phyloP scores from a whole-genome alignment of 805 yeast genomes.

The Dipodascopsis uninucleata region DNA sequence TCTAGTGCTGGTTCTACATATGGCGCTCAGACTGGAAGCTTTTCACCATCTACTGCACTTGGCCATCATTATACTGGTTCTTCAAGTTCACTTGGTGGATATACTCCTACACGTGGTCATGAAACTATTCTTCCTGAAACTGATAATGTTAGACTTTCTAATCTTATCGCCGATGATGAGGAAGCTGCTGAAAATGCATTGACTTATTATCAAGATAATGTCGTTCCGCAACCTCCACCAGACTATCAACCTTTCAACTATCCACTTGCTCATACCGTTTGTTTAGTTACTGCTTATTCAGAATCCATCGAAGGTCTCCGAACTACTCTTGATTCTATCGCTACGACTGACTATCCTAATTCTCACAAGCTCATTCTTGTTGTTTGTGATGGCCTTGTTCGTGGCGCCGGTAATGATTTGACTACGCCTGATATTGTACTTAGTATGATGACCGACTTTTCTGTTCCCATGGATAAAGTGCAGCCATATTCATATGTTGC shows the following conservation, averaged over 20 bases:
- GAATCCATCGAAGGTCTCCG: slow-evolving; percentile 86
- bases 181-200: background rate
- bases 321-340: slow-evolving; percentile 83
- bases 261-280: slow-evolving; percentile 71
- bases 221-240: slow-evolving; percentile 86
- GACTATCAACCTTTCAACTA: slow-evolving; percentile 81
- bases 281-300: slow-evolving; percentile 88
- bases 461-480: slow-evolving; percentile 69
- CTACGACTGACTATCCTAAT: slow-evolving; percentile 94
- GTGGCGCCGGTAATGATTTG: slow-evolving; percentile 86
- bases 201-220: slow-evolving; percentile 54
- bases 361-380: slow-evolving; percentile 84
- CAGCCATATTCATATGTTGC: slow-evolving; percentile 86
- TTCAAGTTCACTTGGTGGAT: slow-evolving; percentile 4
- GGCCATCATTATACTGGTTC: slow-evolving; percentile 8
- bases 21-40: slow-evolving; percentile 1
- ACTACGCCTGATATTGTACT: slow-evolving; percentile 89
- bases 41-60: slow-evolving; percentile 10
- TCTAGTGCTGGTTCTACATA: slow-evolving; percentile 10
- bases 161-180: slow-evolving; percentile 11
- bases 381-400: slow-evolving; percentile 89
- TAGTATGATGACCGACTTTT: slow-evolving; percentile 79
- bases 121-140: slow-evolving; percentile 19
- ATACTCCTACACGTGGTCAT: slow-evolving; percentile 14
- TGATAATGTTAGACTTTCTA: slow-evolving; percentile 17